Percentiles rank a stretch among this genome's conserved stretches.
These are phyloP conservation scores for Oldenlandia corymbosa DNA, from an alignment of 257 asterid genomes.

Conservation along the genomic window DNA sequence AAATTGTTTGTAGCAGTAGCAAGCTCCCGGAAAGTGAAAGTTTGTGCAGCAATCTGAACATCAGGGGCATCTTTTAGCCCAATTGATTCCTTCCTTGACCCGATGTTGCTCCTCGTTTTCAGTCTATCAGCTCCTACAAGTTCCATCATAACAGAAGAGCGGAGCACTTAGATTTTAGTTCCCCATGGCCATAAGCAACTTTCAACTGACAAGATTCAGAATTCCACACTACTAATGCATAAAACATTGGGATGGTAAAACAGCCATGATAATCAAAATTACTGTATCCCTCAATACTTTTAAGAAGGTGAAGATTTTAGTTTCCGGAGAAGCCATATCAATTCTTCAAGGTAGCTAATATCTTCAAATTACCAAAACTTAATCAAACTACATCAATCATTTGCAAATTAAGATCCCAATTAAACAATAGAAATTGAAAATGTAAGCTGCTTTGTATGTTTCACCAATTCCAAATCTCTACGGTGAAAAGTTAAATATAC, in stretches of 20 bases:
- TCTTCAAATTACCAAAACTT: background rate
- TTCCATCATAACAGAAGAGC: constrained; percentile 13
- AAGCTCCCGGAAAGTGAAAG: constrained; percentile 92
- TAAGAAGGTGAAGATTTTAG: constrained; percentile 18
- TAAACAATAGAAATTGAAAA: constrained; percentile 7
- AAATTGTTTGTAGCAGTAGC: constrained; percentile 87
- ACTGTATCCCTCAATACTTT: constrained; percentile 7
- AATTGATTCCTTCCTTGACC: constrained; percentile 51
- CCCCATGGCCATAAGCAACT: background rate
- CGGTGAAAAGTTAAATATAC: constrained; percentile 13
- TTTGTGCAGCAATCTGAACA: constrained; percentile 87
- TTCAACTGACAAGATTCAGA: background rate
- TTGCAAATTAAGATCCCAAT: constrained; percentile 31
- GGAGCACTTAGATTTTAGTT: constrained; percentile 1
- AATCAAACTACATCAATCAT: constrained; percentile 25
- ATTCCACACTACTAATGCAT: background rate
- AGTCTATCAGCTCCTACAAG: constrained; percentile 72
- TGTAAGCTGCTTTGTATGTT: constrained; percentile 3
- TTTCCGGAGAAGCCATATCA: constrained; percentile 15
- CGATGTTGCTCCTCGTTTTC: constrained; percentile 51
- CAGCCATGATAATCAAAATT: background rate
- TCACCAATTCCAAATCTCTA: constrained; percentile 14
- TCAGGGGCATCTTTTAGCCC: constrained; percentile 55
- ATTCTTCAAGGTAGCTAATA: constrained; percentile 8
- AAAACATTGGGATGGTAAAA: background rate